These are phyloP conservation scores for Apostasia ramifera DNA, from an alignment of 106 monocot species.

Conservation along the genomic window DNA sequence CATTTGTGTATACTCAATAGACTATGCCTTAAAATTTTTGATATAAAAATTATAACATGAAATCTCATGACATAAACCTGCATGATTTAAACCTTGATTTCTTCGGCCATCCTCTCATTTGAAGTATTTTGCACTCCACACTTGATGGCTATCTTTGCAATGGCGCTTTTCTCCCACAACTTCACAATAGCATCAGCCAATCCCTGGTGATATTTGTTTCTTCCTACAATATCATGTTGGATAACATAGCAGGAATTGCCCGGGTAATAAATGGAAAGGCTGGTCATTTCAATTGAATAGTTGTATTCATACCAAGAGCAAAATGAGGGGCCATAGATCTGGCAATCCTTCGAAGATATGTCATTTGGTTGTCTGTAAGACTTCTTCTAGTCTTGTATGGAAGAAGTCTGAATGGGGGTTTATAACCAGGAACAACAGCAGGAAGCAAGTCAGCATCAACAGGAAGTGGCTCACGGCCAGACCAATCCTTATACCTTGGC, in stretches of 20 bases:
- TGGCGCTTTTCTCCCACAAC: slow-evolving; percentile 90
- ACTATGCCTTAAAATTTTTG: too few relatives aligned
- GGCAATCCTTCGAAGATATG: slow-evolving; percentile 68
- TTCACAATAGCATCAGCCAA: slow-evolving; percentile 83
- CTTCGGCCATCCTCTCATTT: slow-evolving; percentile 96
- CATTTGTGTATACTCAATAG: too few relatives aligned
- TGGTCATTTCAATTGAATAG: too few relatives aligned
- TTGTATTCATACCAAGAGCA: slow-evolving; percentile 54
- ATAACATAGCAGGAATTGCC: neutral
- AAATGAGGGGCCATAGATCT: slow-evolving; percentile 90
- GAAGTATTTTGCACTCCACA: slow-evolving; percentile 77
- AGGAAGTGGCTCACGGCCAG: slow-evolving; percentile 68
- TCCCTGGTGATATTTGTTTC: slow-evolving; percentile 87
- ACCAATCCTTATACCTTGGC: slow-evolving; percentile 83
- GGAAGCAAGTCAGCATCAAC: slow-evolving; percentile 96
- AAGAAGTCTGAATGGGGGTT: slow-evolving; percentile 72
- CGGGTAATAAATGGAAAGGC: neutral
- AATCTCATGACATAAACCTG: too few relatives aligned
- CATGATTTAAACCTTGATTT: slow-evolving; percentile 98
- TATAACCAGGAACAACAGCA: slow-evolving; percentile 59
- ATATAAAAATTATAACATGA: too few relatives aligned
- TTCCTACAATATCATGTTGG: slow-evolving; percentile 40
- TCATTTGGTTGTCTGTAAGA: slow-evolving; percentile 66
- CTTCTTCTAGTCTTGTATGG: slow-evolving; percentile 50
- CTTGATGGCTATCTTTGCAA: slow-evolving; percentile 95